Evolutionary conservation across 2,329 filamentous ascomycete genomes (phyloP), one percentile per base, ranked within the genome.

Genomic region (Alternaria gaisen): DNA sequence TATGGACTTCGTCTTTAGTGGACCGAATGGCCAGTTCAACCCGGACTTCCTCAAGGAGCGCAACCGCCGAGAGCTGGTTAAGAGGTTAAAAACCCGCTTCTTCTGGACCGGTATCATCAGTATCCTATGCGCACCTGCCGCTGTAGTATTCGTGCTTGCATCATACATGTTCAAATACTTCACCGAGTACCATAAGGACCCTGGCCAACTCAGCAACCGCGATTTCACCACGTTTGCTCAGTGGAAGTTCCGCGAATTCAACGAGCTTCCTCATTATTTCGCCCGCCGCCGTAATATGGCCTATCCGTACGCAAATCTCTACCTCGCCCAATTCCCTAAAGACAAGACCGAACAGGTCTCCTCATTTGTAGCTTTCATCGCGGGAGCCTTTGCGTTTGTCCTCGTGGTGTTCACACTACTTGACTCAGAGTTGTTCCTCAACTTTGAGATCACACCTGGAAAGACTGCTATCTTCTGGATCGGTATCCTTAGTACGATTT

Each of bases 221-320:
- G 90, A 93, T 67, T 99, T 97, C 75, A 98, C 94, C 0, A 92
- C 93, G 1, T 86, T 97, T 52, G 95, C 95, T 0, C 91, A 97
- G 76, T 99, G 95, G 95, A 98, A 97, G 72, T 97, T 99, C 65
- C 90, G 95, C 48, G 94, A 98, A 77, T 99, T 98, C 84, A 99
- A 99, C 72, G 95, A 99, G 78, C 85, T 99, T 1, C 90, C 91
- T 58, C 95, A 99, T 78, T 85, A 98, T 2, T 99, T 98, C 72
- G 87, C 93, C 61, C 91, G 94, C 66, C 89, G 95, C 20, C 84
- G 94, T 42, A 94, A 97, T 66, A 96, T 98, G 91, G 97, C 95
- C 0, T 93, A 95, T 73, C 94, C 94, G 0, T 97, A 93, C 75
- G 94, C 95, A 2, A 93, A 91, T 34, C 88, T 93, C 48, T 99